phyloP scores from a whole-genome alignment of 2,329 filamentous ascomycete genomes.

The Exophiala lecanii-corni region DNA sequence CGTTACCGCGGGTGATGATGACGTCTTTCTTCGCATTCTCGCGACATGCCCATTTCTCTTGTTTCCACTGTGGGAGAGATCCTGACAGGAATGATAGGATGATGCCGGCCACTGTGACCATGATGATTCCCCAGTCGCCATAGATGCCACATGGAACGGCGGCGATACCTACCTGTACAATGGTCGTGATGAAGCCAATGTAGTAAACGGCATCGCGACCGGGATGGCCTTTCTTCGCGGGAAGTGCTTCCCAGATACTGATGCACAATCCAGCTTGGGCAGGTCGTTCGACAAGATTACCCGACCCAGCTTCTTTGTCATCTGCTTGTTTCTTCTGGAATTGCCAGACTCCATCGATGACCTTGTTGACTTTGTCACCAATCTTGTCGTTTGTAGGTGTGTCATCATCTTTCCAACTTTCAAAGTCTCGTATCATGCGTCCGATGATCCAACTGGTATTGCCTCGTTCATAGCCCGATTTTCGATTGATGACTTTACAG shows the following conservation, averaged over 20 bases:
- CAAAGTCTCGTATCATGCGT: slow-evolving; percentile 40
- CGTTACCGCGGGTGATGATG: slow-evolving; percentile 35
- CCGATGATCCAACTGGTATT: slow-evolving; percentile 44
- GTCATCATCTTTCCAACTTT: slow-evolving; percentile 22
- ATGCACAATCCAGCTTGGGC: slow-evolving; percentile 22
- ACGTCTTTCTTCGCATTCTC: slow-evolving; percentile 24
- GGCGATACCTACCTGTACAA: slow-evolving; percentile 33
- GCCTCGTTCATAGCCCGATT: slow-evolving; percentile 33
- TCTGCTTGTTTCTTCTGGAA: slow-evolving; percentile 12
- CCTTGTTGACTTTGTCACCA: slow-evolving; percentile 2
- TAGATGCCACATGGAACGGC: slow-evolving; percentile 29
- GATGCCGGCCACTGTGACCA: background rate
- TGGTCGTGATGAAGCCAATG: slow-evolving; percentile 26
- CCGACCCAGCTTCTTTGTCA: slow-evolving; percentile 6
- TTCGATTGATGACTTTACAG: slow-evolving; percentile 34
- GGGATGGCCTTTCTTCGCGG: slow-evolving; percentile 12
- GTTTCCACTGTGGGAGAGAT: slow-evolving; percentile 36
- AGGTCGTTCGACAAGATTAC: slow-evolving; percentile 1
- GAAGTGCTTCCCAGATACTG: slow-evolving; percentile 19
- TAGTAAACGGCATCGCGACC: slow-evolving; percentile 21
- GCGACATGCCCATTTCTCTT: slow-evolving; percentile 37
- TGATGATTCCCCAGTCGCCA: slow-evolving; percentile 34
- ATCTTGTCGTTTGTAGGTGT: background rate
- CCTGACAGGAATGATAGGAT: slow-evolving; percentile 19
- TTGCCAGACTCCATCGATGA: slow-evolving; percentile 4